A percentile compares a stretch with the other conserved stretches of the same genome.
These are phyloP conservation scores for Boletus rufocinnamomeus DNA, from an alignment of 768 basidiomycete genomes.

Conservation along the genomic window DNA sequence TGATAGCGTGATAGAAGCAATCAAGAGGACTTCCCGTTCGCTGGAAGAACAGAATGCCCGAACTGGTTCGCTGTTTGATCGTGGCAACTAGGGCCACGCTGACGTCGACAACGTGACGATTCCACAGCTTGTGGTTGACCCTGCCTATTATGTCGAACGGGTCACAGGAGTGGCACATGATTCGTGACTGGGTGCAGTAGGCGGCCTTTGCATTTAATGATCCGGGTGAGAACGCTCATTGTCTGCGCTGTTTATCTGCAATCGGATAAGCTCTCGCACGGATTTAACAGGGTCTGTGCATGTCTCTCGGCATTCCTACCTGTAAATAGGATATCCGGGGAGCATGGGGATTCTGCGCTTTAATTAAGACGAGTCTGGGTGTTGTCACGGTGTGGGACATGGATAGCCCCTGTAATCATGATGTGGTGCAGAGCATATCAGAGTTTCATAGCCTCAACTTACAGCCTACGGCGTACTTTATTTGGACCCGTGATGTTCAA, in stretches of 20 bases:
- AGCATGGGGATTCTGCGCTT: background rate
- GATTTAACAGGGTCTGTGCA: background rate
- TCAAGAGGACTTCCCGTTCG: background rate
- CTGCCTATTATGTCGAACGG: background rate
- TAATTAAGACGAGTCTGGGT: background rate
- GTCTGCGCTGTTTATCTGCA: background rate
- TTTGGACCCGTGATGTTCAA: constrained; percentile 9
- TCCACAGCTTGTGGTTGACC: background rate
- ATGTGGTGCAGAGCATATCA: constrained; percentile 6
- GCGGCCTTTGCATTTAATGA: constrained; percentile 1
- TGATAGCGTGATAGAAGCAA: background rate
- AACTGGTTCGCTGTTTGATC: constrained; percentile 7
- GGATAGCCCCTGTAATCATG: constrained; percentile 15
- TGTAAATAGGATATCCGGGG: constrained; percentile 1
- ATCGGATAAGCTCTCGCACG: constrained; percentile 4
- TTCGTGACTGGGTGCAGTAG: constrained; percentile 5
- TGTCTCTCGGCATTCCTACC: constrained; percentile 9
- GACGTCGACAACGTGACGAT: background rate
- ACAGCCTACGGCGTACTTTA: constrained; percentile 4
- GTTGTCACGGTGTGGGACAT: background rate
- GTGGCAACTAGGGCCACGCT: constrained; percentile 6
- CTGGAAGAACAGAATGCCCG: background rate
- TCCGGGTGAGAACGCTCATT: constrained; percentile 12
- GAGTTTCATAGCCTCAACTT: constrained; percentile 8
- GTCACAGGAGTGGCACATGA: constrained; percentile 1